Evolutionary conservation across 495 filamentous ascomycete genomes (phyloP), one percentile per base, ranked within the genome.

Genomic region (Hyaloscypha finlandica): DNA sequence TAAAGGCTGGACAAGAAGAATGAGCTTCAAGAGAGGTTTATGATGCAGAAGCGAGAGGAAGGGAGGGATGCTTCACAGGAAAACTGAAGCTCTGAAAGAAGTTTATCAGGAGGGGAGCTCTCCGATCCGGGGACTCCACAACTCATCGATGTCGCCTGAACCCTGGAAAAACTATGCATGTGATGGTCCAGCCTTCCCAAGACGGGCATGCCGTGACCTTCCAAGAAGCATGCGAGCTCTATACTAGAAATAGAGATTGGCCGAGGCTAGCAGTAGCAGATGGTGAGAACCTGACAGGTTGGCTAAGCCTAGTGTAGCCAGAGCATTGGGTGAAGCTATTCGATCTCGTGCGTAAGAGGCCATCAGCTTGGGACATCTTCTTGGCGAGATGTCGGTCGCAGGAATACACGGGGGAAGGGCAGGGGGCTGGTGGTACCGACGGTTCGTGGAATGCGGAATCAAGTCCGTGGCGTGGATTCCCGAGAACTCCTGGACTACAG

Each of bases 91-190:
- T 48, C 42, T 48, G 42, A 19, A 12, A 48, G 42, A 48, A 48
- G 42, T 48, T 48, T 48, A 48, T 48, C 6, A 48, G 16, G 42
- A 48, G 42, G 42, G 42, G 8, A 61, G 30, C 6, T 61, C 25
- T 32, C 25, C 56, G 8, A 37, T 32, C 19, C 8, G 25, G 19
- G 56, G 9, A 32, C 25, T 20, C 19, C 19, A 33, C 16, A 51
- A 42, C 59, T 35, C 37, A 35, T 33, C 57, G 9, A 35, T 59
- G 35, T 37, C 19, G 3, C 35, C 57, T 8, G 6, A 29, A 33
- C 31, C 57, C 25, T 12, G 57, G 33, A 56, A 59, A n/a, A 59
- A n/a, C 11, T 3, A 32, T 32, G 56, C 56, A 59, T 59, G 56
- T 59, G 56, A 59, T 59, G 30, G 25, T 4, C 20, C 56, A 59